Evolutionary conservation across 148 eudicot genomes (phyloP).

Genomic region (Rheum nobile): DNA sequence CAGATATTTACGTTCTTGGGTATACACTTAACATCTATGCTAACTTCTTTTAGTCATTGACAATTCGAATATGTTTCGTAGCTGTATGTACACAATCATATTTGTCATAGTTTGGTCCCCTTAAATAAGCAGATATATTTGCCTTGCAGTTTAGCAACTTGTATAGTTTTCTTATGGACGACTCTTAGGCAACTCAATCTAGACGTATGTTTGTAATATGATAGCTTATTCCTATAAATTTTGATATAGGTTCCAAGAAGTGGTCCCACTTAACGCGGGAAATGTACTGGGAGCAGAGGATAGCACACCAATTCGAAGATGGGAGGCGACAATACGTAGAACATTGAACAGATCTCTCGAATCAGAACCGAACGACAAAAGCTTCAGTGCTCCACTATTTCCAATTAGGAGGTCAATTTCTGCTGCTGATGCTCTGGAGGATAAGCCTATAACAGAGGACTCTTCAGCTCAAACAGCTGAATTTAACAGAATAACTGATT

Average conservation of each 20-base stretch:
- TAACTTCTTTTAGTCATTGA: neutral
- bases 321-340: constrained; percentile 66
- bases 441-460: no score
- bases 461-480: constrained; percentile 13
- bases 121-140: no score
- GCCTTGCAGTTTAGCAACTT: no score
- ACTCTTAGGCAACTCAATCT: no score
- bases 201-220: no score
- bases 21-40: constrained; percentile 14
- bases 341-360: constrained; percentile 53
- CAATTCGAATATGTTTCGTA: neutral
- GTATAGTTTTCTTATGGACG: no score
- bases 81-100: no score
- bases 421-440: constrained; percentile 34
- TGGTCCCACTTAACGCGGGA: constrained; percentile 81
- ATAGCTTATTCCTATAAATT: no score
- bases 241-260: constrained; percentile 66
- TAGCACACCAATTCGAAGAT: constrained; percentile 57
- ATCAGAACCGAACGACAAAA: constrained; percentile 32
- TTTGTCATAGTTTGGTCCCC: no score
- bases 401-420: constrained; percentile 47
- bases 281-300: constrained; percentile 84
- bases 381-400: constrained; percentile 77
- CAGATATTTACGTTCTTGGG: constrained; percentile 91
- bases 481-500: constrained; percentile 8